Conservation (phyloP, 768 basidiomycete genomes). For the Baorangia bicolor region DNA sequence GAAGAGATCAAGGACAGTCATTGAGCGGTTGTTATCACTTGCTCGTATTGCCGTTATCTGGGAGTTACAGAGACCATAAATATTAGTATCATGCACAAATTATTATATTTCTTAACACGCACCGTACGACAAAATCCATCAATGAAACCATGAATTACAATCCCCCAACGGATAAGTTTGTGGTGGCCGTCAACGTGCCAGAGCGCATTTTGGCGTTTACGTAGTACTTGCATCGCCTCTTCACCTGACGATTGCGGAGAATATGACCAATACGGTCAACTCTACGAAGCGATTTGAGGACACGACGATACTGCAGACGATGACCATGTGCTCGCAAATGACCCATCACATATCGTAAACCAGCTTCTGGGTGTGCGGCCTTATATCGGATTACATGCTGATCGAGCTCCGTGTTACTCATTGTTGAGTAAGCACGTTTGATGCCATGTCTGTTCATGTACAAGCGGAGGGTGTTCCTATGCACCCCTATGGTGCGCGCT, state of each 20-base stretch:
- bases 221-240: constrained; percentile 28
- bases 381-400: not conserved
- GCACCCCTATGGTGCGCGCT: constrained; percentile 1
- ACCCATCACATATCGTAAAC: constrained; percentile 29
- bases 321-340: constrained; percentile 27
- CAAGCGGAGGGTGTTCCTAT: not conserved
- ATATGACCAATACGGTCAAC: constrained; percentile 34
- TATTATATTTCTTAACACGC: too few relatives aligned
- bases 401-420: not conserved
- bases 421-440: not conserved
- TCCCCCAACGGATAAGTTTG: too few relatives aligned
- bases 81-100: too few relatives aligned
- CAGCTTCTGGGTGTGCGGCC: constrained; percentile 14
- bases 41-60: not conserved
- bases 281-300: constrained; percentile 25
- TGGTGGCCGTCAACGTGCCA: not conserved
- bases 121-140: too few relatives aligned
- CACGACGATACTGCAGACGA: constrained; percentile 23
- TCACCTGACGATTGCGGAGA: constrained; percentile 16
- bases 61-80: too few relatives aligned
- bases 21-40: not conserved
- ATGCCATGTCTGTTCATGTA: not conserved
- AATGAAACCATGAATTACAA: too few relatives aligned
- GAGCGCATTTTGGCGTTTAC: constrained; percentile 18
- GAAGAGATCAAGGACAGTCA: not conserved